Conservation (phyloP, 306 rosid genomes). For the Abrus precatorius region DNA sequence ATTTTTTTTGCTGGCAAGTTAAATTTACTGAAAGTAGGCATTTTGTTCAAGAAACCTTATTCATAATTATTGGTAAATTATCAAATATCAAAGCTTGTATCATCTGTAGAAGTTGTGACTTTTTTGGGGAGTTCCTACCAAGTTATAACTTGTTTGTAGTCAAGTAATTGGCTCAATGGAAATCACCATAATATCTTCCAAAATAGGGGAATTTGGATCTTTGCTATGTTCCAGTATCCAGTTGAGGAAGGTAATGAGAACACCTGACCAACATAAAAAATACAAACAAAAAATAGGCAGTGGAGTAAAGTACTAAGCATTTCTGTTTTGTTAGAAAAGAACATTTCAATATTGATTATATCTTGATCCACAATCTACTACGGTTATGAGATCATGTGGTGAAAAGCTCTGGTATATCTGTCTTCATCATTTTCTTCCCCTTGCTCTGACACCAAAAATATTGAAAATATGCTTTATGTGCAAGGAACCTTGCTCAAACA, state of each 20-base stretch:
- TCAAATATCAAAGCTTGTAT: conserved; percentile 14
- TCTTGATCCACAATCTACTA: conserved; percentile 16
- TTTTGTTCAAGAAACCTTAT: conserved; percentile 27
- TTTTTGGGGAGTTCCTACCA: not conserved
- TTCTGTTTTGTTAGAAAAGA: conserved; percentile 26
- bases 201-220: conserved; percentile 1
- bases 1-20: conserved; percentile 17
- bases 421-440: not conserved
- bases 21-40: conserved; percentile 35
- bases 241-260: not conserved
- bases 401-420: not conserved
- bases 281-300: conserved; percentile 3
- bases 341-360: not conserved
- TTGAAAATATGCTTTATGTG: conserved; percentile 21
- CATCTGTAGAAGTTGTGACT: not conserved
- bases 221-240: not conserved
- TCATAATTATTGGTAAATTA: conserved; percentile 8
- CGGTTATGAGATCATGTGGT: conserved; percentile 17
- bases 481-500: not conserved
- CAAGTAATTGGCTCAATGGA: conserved; percentile 28
- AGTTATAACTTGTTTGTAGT: conserved; percentile 35
- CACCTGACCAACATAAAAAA: not conserved
- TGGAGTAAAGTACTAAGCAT: not conserved
- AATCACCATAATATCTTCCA: not conserved
- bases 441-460: not conserved